phyloP scores from a whole-genome alignment of 805 yeast genomes.

The Candida easanensis region DNA sequence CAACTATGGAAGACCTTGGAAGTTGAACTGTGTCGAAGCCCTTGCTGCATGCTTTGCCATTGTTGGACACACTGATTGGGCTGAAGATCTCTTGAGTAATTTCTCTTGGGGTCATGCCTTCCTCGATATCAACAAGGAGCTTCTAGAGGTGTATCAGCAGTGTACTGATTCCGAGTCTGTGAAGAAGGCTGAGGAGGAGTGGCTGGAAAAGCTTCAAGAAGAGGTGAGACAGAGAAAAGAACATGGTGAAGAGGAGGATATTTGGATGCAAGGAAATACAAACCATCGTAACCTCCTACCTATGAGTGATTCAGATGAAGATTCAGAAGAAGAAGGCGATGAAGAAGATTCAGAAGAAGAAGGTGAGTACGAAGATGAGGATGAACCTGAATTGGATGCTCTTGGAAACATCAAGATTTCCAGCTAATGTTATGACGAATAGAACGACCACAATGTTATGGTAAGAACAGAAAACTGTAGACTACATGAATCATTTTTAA shows the following conservation, averaged over 20 bases:
- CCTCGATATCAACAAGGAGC: slow-evolving; percentile 74
- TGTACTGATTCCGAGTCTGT: slow-evolving; percentile 84
- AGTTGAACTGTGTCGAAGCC: slow-evolving; percentile 94
- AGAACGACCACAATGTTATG: background rate
- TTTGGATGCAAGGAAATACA: slow-evolving; percentile 79
- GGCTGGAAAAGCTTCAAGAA: slow-evolving; percentile 65
- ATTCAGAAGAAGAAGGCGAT: slow-evolving; percentile 20
- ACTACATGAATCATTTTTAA: no score
- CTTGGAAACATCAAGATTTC: slow-evolving; percentile 19
- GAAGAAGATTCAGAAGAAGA: slow-evolving; percentile 25
- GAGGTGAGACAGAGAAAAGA: slow-evolving; percentile 64
- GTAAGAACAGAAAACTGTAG: background rate
- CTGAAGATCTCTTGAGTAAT: slow-evolving; percentile 66
- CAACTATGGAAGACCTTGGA: slow-evolving; percentile 95
- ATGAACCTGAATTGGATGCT: slow-evolving; percentile 22
- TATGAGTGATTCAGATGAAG: slow-evolving; percentile 27
- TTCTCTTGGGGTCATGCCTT: slow-evolving; percentile 96
- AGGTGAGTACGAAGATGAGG: slow-evolving; percentile 21
- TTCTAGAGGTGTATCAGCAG: slow-evolving; percentile 66
- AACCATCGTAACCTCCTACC: slow-evolving; percentile 43
- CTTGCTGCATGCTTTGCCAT: slow-evolving; percentile 96
- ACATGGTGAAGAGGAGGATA: slow-evolving; percentile 50
- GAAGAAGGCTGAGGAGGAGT: slow-evolving; percentile 65
- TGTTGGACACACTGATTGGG: slow-evolving; percentile 90
- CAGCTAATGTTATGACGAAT: background rate